A percentile compares a stretch with the other conserved stretches of the same genome.
phyloP scores from a whole-genome alignment of 768 basidiomycete species.

The Boletus sensibilis region DNA sequence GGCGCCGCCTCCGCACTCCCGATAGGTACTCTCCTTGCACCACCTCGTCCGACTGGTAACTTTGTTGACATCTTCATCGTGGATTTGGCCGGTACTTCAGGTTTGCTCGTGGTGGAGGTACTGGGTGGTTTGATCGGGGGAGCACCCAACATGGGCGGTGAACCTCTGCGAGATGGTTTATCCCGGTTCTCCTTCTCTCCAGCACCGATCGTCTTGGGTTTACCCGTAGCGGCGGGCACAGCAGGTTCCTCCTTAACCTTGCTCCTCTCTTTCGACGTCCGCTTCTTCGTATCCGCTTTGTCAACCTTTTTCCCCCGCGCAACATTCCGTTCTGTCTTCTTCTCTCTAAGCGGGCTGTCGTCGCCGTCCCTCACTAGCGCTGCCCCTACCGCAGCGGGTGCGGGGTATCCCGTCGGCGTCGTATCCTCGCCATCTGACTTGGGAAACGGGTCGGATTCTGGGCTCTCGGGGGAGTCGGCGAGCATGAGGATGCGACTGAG shows the following conservation, averaged over 20 bases:
- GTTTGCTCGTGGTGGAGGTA: conserved; percentile 8
- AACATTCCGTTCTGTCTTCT: conserved; percentile 39
- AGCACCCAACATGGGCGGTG: conserved; percentile 21
- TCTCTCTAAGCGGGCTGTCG: conserved; percentile 56
- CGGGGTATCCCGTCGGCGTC: conserved; percentile 26
- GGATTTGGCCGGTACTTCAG: conserved; percentile 11
- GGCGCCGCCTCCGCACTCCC: conserved; percentile 63
- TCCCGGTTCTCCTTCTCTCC: conserved; percentile 38
- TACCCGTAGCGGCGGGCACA: conserved; percentile 17
- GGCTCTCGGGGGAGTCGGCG: conserved; percentile 54
- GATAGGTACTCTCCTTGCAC: conserved; percentile 65
- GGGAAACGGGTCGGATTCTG: conserved; percentile 16
- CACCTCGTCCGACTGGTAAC: conserved; percentile 40
- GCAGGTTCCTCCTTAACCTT: conserved; percentile 35
- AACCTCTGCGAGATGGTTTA: conserved; percentile 32
- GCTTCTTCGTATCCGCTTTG: conserved; percentile 25
- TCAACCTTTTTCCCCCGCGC: conserved; percentile 2
- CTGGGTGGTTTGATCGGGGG: conserved; percentile 19
- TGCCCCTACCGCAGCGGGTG: conserved; percentile 6
- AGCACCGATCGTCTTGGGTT: conserved; percentile 31
- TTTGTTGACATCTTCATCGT: conserved; percentile 27
- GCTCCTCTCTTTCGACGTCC: conserved; percentile 40
- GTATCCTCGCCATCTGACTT: conserved; percentile 20
- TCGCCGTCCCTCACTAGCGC: conserved; percentile 41
- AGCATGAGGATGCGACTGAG: conserved; percentile 78